These are phyloP conservation scores for Boeremia lycopersici DNA, from an alignment of 2,329 filamentous ascomycete genomes.

Conservation along the genomic window DNA sequence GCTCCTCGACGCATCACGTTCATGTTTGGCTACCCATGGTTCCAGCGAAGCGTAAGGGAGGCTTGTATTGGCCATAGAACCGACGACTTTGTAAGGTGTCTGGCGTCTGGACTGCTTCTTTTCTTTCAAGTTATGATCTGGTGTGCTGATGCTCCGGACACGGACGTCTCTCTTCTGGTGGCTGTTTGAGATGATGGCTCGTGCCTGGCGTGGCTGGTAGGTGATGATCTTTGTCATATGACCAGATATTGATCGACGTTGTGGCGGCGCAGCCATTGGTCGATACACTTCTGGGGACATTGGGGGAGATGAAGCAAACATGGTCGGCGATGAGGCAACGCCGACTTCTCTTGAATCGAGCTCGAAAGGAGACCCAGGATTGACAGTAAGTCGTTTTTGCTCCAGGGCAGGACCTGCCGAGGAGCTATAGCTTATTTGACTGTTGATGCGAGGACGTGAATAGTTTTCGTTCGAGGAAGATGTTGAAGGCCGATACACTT, in stretches of 20 bases:
- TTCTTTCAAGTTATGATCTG: constrained; percentile 14
- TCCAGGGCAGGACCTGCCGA: constrained; percentile 16
- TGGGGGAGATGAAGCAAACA: constrained; percentile 5
- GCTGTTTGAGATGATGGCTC: constrained; percentile 9
- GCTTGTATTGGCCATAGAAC: constrained; percentile 6
- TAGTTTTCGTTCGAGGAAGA: constrained; percentile 29
- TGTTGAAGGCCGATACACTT: constrained; percentile 24
- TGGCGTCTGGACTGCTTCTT: constrained; percentile 36
- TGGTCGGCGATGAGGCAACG: constrained; percentile 6
- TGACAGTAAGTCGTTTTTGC: constrained; percentile 16
- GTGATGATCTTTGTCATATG: constrained; percentile 22
- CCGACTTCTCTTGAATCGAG: constrained; percentile 25
- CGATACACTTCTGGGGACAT: constrained; percentile 17
- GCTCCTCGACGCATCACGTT: constrained; percentile 22
- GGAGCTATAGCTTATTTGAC: constrained; percentile 16
- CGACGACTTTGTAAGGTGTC: constrained; percentile 31
- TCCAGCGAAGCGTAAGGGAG: constrained; percentile 35
- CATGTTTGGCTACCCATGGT: constrained; percentile 34
- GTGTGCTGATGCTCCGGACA: constrained; percentile 15
- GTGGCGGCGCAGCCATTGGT: constrained; percentile 13
- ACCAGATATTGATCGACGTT: constrained; percentile 24
- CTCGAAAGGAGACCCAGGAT: constrained; percentile 20
- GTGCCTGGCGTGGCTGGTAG: constrained; percentile 17
- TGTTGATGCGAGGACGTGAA: constrained; percentile 26
- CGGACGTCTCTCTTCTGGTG: constrained; percentile 17